Base-by-base conservation (phyloP, 2,329 filamentous ascomycete genomes). In the Diaporthe ampelina region DNA sequence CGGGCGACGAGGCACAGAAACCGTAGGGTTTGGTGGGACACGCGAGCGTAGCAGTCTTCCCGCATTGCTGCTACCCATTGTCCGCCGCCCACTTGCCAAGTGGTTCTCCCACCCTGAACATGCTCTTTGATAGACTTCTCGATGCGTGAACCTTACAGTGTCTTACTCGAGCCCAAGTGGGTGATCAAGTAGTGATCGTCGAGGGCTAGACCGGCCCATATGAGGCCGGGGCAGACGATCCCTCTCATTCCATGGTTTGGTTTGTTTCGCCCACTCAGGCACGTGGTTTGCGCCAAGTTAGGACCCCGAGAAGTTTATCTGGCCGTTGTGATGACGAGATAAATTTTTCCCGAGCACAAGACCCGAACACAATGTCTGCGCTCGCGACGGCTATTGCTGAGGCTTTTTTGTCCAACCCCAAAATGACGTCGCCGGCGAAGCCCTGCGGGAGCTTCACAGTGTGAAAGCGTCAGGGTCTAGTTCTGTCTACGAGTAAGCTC, bases 251-350 rank as follows among this genome's bases (percentile, higher is more conserved):
- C 21, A 40, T 67, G 26, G 11, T 17, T 43, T 7, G 59, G 59
- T 6, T 37, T 52, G 45, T 37, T 50, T 37, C 45, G 29, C 61
- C 5, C 21, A 43, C 50, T n/a, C 45, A 67, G 29, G 63, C 63
- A 67, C 63, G 29, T 67, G 63, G 45, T 26, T 21, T 50, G 32
- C 5, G 59, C 63, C 63, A 67, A 67, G 43, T 26, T 11, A 24
- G 29, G 63, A 10, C 29, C 61, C 61, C 45, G 45, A 67, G 63
- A 67, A 67, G 63, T 50, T 19, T 37, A 52, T 67, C 45, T 29
- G 32, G 32, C 63, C 48, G 32, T 54, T 68, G 48, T 37, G n/a
- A 1, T 40, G n/a, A 52, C 32, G 32, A 54, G 32, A 54, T 40
- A 35, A 11, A 13, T 40, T 40, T 15, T 35, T 26, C 48, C 63